Percentiles rank a stretch among this genome's conserved stretches.
Evolutionary conservation across 2,329 filamentous ascomycete species (phyloP).

Genomic region (Didymella segeticola): DNA sequence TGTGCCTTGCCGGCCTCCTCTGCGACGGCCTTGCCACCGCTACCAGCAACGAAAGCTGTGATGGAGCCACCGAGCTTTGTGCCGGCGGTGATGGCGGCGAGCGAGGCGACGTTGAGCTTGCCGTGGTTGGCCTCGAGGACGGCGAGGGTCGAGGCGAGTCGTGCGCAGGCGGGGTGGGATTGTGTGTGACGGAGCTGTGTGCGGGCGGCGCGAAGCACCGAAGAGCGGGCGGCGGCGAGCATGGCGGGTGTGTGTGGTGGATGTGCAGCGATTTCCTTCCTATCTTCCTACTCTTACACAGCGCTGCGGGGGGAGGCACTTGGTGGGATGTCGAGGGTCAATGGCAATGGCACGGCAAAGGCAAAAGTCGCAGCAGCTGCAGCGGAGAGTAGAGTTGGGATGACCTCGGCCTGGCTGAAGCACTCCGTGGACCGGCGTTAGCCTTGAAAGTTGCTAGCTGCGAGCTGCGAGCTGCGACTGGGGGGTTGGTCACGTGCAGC

Average conservation of each 20-base stretch:
- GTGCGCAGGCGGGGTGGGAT: conserved; percentile 63
- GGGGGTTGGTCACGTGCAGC: not conserved
- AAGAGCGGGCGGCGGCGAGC: conserved; percentile 46
- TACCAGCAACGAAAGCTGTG: conserved; percentile 86
- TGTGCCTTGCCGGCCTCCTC: conserved; percentile 87
- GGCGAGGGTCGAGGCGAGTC: conserved; percentile 85
- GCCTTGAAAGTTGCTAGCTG: no score
- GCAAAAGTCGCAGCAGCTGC: conserved; percentile 3
- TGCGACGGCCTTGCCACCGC: conserved; percentile 75
- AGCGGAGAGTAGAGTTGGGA: conserved; percentile 2
- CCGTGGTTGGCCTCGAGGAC: conserved; percentile 93
- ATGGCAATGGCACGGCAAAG: not conserved
- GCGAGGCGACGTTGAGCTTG: conserved; percentile 79
- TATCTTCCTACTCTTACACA: not conserved
- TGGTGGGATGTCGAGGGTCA: no score
- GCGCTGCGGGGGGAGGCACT: not conserved
- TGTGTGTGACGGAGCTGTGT: conserved; percentile 53
- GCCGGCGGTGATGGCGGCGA: conserved; percentile 85
- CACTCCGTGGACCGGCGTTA: conserved; percentile 9
- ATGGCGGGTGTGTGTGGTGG: conserved; percentile 28
- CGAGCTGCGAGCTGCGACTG: conserved; percentile 4
- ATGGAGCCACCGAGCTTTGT: conserved; percentile 84
- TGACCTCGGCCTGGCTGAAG: conserved; percentile 15
- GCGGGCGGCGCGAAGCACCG: conserved; percentile 47
- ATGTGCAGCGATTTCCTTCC: not conserved